Base-by-base conservation (phyloP, 192 early-diverging fungal genomes). In the Oehlia diaphana region DNA sequence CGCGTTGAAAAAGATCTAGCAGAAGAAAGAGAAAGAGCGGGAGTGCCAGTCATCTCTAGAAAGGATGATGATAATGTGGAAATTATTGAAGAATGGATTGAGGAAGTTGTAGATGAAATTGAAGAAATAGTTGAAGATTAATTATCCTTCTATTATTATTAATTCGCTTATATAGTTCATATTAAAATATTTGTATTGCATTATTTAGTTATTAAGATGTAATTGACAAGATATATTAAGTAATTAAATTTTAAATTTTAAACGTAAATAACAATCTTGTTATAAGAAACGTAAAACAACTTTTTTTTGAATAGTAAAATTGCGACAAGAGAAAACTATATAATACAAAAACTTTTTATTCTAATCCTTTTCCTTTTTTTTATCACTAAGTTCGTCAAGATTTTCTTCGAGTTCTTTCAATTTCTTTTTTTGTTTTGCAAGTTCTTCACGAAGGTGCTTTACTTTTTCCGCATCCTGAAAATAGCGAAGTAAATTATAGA, bases 41-140 rank as follows among this genome's bases (percentile, higher is more conserved):
- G 88, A 86, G 88, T 83, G 47, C 79, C 78, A 80, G 83, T 69
- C 53, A 58, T 58, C 50, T 70, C 82, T 19, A 77, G 81, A 49
- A 85, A 87, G 67, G 90, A 89, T 68, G 91, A 90, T 26, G 92
- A 88, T 64, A 89, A 89, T 80, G 89, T 90, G 13, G 94, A 96
- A 80, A 87, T 90, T 63, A 85, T 95, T 72, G 92, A 95, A 79
- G 95, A 97, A 87, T 91, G 86, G 88, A 89, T 96, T 65, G 96
- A 96, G 87, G 94, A 95, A 84, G 91, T 95, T 37, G 89, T 95
- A 73, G 94, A 94, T 77, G 93, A 95, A 86, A 88, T 79, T 72
- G 89, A 90, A 79, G 91, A 92, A 76, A 89, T 98, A 77, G 89
- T 98, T 76, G 95, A 94, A 80, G 92, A 95, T 81, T 81, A 78